Evolutionary conservation across 805 yeast genomes (phyloP).

Genomic region (Saturnispora besseyi): DNA sequence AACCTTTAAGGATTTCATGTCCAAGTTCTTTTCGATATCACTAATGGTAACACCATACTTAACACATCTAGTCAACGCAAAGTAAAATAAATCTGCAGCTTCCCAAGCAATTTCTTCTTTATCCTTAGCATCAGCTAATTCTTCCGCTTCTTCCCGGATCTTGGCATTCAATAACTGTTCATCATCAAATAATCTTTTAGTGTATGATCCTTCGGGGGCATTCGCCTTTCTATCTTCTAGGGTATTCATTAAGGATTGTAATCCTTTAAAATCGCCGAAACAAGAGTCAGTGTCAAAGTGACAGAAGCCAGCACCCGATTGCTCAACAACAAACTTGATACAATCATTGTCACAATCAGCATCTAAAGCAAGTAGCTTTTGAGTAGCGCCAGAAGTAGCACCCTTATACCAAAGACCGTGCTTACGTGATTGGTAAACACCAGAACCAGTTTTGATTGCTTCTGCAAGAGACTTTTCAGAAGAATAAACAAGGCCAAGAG

Average conservation of each 20-base stretch:
- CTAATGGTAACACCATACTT: slow-evolving; percentile 69
- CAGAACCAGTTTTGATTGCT: slow-evolving; percentile 72
- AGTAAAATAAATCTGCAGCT: slow-evolving; percentile 78
- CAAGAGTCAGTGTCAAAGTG: slow-evolving; percentile 78
- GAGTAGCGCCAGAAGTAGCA: slow-evolving; percentile 93
- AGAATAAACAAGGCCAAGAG: slow-evolving; percentile 88
- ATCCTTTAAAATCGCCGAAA: slow-evolving; percentile 64
- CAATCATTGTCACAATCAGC: slow-evolving; percentile 92
- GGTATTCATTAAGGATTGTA: slow-evolving; percentile 58
- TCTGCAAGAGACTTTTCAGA: slow-evolving; percentile 72
- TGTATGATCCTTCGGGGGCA: slow-evolving; percentile 94
- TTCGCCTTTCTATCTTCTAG: slow-evolving; percentile 48
- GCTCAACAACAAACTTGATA: slow-evolving; percentile 77
- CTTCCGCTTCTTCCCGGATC: slow-evolving; percentile 94
- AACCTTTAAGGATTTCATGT: slow-evolving; percentile 74
- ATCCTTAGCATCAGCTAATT: slow-evolving; percentile 72
- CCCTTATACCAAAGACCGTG: slow-evolving; percentile 96
- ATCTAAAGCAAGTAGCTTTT: slow-evolving; percentile 55
- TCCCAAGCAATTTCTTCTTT: slow-evolving; percentile 83
- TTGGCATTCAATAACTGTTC: slow-evolving; percentile 69
- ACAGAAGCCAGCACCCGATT: slow-evolving; percentile 84
- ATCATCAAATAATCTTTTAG: slow-evolving; percentile 79
- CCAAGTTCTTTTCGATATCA: slow-evolving; percentile 80
- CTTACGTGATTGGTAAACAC: slow-evolving; percentile 90
- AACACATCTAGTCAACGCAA: slow-evolving; percentile 44